Evolutionary conservation across 2,329 filamentous ascomycete species (phyloP).

Genomic region (Hypoxylon sp.): DNA sequence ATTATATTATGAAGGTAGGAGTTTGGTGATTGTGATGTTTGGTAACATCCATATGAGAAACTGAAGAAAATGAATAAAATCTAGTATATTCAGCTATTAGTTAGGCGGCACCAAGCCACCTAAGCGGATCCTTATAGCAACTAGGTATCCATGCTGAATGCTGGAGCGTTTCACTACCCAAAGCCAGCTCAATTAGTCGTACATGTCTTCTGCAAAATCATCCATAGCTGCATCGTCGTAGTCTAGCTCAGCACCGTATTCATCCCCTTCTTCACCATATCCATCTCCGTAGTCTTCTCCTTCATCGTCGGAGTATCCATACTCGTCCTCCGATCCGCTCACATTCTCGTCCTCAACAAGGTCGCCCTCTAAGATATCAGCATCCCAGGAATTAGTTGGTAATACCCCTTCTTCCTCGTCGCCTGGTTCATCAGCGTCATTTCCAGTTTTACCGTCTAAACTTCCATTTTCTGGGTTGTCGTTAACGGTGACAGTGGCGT

Average conservation of each 20-base stretch:
- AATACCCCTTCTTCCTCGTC: slow-evolving; percentile 45
- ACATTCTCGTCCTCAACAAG: slow-evolving; percentile 40
- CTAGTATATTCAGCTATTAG: background rate
- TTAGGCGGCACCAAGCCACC: background rate
- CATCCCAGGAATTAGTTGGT: slow-evolving; percentile 49
- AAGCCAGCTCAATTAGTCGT: slow-evolving; percentile 11
- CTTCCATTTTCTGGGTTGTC: slow-evolving; percentile 46
- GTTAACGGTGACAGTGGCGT: slow-evolving; percentile 29
- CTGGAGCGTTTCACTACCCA: background rate
- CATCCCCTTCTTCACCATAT: slow-evolving; percentile 41
- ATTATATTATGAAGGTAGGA: background rate
- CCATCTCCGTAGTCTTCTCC: slow-evolving; percentile 38
- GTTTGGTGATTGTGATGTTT: background rate
- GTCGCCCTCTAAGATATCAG: slow-evolving; percentile 49
- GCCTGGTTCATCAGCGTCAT: slow-evolving; percentile 44
- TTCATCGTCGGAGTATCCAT: slow-evolving; percentile 51
- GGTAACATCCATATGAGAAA: no score
- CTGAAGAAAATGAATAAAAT: background rate
- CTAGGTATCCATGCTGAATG: background rate
- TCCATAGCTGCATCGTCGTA: slow-evolving; percentile 48
- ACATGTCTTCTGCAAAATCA: slow-evolving; percentile 43
- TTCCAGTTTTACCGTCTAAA: slow-evolving; percentile 45
- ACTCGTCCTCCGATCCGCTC: slow-evolving; percentile 47
- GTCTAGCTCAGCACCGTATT: slow-evolving; percentile 50
- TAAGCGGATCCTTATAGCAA: background rate